Conservation (phyloP, 345 rosid genomes). For the Schrenkiella parvula region DNA sequence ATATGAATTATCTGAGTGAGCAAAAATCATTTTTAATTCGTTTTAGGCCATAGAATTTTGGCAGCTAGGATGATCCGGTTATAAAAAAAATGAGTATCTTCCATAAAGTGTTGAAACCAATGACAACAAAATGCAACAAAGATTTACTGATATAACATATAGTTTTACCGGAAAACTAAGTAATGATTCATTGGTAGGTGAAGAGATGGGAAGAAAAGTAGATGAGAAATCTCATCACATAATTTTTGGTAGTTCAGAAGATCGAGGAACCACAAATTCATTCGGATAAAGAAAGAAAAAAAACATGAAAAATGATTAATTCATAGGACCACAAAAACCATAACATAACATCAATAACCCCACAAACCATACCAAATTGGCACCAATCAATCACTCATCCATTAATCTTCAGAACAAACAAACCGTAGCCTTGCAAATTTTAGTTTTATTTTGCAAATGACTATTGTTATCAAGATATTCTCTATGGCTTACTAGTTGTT, state of each 20-base stretch:
- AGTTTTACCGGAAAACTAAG: not conserved
- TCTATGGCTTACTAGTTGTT: not conserved
- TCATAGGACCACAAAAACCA: constrained; percentile 30
- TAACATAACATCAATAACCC: constrained; percentile 21
- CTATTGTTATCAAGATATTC: no score
- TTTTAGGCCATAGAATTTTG: no score
- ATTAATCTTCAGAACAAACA: not conserved
- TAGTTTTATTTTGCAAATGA: constrained; percentile 1
- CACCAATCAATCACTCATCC: constrained; percentile 22
- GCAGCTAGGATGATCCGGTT: no score
- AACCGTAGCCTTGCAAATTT: constrained; percentile 13
- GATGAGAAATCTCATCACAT: constrained; percentile 20
- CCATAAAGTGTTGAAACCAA: not conserved
- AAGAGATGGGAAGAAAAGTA: constrained; percentile 22
- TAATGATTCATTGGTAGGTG: constrained; percentile 13
- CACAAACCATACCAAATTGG: constrained; percentile 4
- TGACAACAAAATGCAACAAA: not conserved
- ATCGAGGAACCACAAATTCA: constrained; percentile 22
- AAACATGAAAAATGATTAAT: constrained; percentile 21
- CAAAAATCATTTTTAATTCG: no score
- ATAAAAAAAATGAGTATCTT: not conserved
- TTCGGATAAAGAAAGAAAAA: constrained; percentile 1
- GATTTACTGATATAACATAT: not conserved
- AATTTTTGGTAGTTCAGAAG: constrained; percentile 17
- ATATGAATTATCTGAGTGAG: no score